phyloP scores from a whole-genome alignment of 2,329 filamentous ascomycete species.

The Trichoderma pleuroti region DNA sequence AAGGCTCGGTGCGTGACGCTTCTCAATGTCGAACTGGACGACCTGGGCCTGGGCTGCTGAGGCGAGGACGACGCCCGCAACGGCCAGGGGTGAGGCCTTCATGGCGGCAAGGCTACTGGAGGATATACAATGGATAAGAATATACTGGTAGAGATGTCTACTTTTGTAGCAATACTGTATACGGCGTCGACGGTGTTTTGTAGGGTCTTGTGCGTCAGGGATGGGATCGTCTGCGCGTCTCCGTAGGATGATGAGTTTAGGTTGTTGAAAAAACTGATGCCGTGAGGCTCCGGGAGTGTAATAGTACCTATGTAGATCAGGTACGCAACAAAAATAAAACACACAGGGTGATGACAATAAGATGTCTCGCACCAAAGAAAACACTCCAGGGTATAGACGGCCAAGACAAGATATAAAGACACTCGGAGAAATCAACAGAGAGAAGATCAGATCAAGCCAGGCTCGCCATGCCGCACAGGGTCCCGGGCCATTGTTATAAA shows the following conservation, averaged over 20 bases:
- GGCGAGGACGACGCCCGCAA: constrained; percentile 17
- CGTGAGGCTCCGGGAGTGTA: background rate
- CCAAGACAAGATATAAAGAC: background rate
- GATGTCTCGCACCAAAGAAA: background rate
- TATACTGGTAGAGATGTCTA: background rate
- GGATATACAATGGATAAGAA: background rate
- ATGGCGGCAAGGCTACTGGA: constrained; percentile 1
- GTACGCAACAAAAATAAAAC: background rate
- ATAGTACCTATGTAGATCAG: background rate
- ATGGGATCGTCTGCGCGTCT: background rate
- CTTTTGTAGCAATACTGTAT: background rate
- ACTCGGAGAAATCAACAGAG: background rate
- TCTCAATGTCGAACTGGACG: constrained; percentile 48
- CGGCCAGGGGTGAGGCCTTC: constrained; percentile 15
- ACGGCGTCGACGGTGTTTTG: background rate
- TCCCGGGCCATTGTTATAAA: background rate
- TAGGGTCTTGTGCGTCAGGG: background rate
- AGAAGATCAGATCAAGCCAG: background rate
- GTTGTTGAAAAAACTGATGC: background rate
- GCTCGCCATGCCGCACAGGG: background rate
- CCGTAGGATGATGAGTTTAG: background rate
- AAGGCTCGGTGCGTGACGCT: constrained; percentile 32
- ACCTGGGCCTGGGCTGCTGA: constrained; percentile 30
- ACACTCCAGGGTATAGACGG: background rate
- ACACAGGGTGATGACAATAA: background rate